Evolutionary conservation across 345 rosid species (phyloP).

Genomic region (Cardamine chenopodiifolia): DNA sequence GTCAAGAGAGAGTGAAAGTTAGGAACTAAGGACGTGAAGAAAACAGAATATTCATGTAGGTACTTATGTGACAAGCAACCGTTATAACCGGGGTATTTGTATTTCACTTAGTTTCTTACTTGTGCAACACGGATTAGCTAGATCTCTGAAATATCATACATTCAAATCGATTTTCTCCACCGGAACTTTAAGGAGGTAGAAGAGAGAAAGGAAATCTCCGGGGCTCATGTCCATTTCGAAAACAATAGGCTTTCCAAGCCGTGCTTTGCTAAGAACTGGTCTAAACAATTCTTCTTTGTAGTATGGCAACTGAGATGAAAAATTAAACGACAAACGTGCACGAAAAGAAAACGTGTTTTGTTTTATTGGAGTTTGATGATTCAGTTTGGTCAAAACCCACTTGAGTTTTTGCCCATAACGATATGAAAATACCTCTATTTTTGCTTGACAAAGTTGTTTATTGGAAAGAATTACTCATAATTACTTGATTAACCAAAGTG

Average conservation of each 20-base stretch:
- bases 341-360: slow-evolving; percentile 38
- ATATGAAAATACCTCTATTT: neutral
- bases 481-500: slow-evolving; percentile 28
- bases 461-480: slow-evolving; percentile 23
- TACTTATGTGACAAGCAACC: slow-evolving; percentile 4
- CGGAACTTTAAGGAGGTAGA: slow-evolving; percentile 84
- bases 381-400: slow-evolving; percentile 43
- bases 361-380: slow-evolving; percentile 40
- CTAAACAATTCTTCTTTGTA: slow-evolving; percentile 59
- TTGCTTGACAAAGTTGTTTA: slow-evolving; percentile 26
- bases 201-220: slow-evolving; percentile 84
- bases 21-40: neutral
- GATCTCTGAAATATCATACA: slow-evolving; percentile 39
- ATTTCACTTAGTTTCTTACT: neutral
- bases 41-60: neutral
- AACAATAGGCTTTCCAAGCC: slow-evolving; percentile 71
- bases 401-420: slow-evolving; percentile 36
- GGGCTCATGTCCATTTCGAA: slow-evolving; percentile 97
- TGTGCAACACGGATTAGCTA: neutral
- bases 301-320: slow-evolving; percentile 72
- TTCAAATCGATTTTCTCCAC: slow-evolving; percentile 70
- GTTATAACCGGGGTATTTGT: neutral
- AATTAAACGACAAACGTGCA: slow-evolving; percentile 59
- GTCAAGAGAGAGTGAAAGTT: slow-evolving; percentile 2
- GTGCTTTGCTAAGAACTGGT: slow-evolving; percentile 58